These are phyloP conservation scores for Colletotrichum paranaense DNA, from an alignment of 2,329 filamentous ascomycete species.

Conservation along the genomic window DNA sequence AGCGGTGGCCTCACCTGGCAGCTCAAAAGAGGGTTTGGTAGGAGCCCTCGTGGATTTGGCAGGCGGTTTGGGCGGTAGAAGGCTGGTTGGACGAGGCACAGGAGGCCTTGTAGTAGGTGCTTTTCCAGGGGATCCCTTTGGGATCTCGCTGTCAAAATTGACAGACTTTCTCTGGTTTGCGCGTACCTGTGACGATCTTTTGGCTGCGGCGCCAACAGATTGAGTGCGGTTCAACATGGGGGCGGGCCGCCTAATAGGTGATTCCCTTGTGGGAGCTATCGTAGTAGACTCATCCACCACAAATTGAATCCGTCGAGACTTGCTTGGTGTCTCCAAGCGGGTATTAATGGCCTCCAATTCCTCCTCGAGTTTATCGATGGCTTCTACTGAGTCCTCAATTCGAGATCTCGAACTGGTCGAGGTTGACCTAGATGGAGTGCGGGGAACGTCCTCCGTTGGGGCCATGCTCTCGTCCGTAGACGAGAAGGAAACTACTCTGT, in stretches of 20 bases:
- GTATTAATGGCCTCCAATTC: constrained; percentile 66
- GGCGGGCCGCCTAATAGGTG: neutral
- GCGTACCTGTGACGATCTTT: constrained; percentile 48
- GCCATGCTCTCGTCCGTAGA: constrained; percentile 15
- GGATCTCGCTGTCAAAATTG: constrained; percentile 40
- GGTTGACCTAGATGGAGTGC: constrained; percentile 28
- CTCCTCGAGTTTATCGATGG: constrained; percentile 71
- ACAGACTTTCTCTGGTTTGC: constrained; percentile 55
- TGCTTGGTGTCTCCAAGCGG: constrained; percentile 45
- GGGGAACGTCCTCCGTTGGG: neutral
- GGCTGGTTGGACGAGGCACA: constrained; percentile 51
- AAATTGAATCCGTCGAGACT: constrained; percentile 4
- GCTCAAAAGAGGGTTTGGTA: constrained; percentile 68
- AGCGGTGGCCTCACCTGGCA: constrained; percentile 72
- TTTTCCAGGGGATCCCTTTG: constrained; percentile 37
- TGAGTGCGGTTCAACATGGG: constrained; percentile 39
- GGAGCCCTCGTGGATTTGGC: constrained; percentile 65
- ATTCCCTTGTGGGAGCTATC: neutral
- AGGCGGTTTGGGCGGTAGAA: constrained; percentile 57
- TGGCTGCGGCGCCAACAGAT: constrained; percentile 55
- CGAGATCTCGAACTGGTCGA: constrained; percentile 50
- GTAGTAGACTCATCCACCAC: neutral
- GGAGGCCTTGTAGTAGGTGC: constrained; percentile 40
- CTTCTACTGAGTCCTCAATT: constrained; percentile 74
- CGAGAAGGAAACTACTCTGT: constrained; percentile 19